These are phyloP conservation scores for Coccomyxa sp. DNA, from an alignment of 139 green algal genomes.

Conservation along the genomic window DNA sequence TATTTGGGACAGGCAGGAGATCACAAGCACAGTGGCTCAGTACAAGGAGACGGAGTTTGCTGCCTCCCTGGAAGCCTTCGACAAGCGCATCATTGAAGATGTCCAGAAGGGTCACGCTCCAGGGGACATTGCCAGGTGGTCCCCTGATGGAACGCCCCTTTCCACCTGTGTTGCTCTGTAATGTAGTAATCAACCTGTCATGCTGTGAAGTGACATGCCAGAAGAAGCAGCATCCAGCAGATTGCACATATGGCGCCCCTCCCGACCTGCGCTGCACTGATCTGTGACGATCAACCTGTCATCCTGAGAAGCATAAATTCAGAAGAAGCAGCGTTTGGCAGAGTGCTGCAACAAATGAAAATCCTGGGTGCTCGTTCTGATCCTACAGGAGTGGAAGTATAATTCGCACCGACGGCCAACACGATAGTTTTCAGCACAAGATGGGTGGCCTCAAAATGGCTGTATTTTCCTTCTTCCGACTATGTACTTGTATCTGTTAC, in stretches of 20 bases:
- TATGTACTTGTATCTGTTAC: neutral
- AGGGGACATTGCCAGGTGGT: neutral
- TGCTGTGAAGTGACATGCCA: neutral
- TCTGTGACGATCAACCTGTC: neutral
- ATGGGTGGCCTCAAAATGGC: neutral
- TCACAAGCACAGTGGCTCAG: neutral
- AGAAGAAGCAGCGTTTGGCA: neutral
- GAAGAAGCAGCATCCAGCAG: no score
- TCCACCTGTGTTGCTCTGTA: neutral
- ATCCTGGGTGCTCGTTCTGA: no score
- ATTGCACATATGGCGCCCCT: neutral
- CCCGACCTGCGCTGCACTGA: neutral
- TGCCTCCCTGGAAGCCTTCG: neutral
- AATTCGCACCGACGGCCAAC: no score
- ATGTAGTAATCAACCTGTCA: neutral
- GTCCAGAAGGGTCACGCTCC: neutral
- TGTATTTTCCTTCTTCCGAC: neutral
- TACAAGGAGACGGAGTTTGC: neutral
- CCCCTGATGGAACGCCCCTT: neutral
- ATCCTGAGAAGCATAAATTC: neutral
- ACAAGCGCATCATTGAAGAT: neutral
- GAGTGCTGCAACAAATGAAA: no score
- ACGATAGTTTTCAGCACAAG: no score
- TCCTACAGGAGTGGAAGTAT: no score
- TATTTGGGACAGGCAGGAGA: conserved; percentile 5